Conservation (phyloP, 139 green algal genomes). For the Pedinophyceae sp. region DNA sequence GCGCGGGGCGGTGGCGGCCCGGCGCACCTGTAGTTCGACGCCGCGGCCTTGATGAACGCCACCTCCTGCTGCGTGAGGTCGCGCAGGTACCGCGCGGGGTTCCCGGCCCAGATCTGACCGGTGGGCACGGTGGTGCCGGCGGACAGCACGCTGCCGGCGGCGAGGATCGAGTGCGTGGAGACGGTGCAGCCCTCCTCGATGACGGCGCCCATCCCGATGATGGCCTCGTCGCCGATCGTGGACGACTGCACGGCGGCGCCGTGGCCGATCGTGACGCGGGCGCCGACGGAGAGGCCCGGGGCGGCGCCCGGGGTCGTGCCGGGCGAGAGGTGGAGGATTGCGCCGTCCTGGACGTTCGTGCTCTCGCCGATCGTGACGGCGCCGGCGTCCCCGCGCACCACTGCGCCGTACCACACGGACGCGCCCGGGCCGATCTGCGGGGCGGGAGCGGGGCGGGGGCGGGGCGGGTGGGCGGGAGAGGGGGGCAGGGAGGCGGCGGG, state of each 20-base stretch:
- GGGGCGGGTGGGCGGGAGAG: too few relatives aligned
- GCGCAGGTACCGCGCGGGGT: constrained; percentile 5
- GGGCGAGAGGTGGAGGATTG: constrained; percentile 5
- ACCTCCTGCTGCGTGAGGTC: constrained; percentile 5
- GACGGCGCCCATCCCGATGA: constrained; percentile 1
- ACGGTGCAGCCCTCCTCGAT: constrained; percentile 3
- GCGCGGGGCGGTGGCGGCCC: too few relatives aligned
- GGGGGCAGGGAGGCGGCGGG: too few relatives aligned
- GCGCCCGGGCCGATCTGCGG: background rate
- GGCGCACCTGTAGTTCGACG: background rate
- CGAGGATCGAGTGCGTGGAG: background rate
- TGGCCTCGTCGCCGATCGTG: background rate
- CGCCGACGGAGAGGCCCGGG: background rate
- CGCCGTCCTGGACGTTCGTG: constrained; percentile 8
- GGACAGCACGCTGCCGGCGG: constrained; percentile 1
- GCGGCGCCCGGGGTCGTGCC: background rate
- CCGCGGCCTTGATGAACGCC: background rate
- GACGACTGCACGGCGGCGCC: background rate
- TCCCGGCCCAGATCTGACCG: constrained; percentile 8
- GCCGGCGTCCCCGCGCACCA: constrained; percentile 5
- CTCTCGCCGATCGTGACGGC: constrained; percentile 2
- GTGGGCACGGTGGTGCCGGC: background rate
- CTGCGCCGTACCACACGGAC: constrained; percentile 7
- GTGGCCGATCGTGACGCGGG: constrained; percentile 6
- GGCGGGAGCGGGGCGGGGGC: too few relatives aligned